Evolutionary conservation across 2,329 filamentous ascomycete species (phyloP).

Genomic region (Diaporthe sp.): DNA sequence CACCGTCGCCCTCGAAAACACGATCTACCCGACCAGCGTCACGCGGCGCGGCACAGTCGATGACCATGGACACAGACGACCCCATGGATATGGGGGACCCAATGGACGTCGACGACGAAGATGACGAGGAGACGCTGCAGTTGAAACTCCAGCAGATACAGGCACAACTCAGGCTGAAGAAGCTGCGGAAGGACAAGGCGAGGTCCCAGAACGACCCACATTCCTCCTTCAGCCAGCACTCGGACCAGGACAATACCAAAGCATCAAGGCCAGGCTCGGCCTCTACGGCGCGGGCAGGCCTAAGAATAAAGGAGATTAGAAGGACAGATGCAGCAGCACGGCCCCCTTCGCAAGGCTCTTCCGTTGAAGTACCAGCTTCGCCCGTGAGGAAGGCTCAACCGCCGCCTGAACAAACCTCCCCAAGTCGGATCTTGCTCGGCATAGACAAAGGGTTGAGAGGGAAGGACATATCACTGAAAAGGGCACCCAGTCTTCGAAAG

Average conservation of each 20-base stretch:
- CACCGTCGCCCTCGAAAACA: slow-evolving; percentile 74
- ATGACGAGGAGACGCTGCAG: slow-evolving; percentile 91
- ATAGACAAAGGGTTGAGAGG: slow-evolving; percentile 90
- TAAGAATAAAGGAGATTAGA: slow-evolving; percentile 40
- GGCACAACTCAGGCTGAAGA: slow-evolving; percentile 88
- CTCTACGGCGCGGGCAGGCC: slow-evolving; percentile 27
- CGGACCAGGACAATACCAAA: slow-evolving; percentile 44
- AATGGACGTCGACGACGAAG: slow-evolving; percentile 65
- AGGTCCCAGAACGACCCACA: slow-evolving; percentile 29
- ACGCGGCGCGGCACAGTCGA: slow-evolving; percentile 43
- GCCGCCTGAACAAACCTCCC: slow-evolving; percentile 74
- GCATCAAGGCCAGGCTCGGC: slow-evolving; percentile 36
- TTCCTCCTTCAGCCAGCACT: slow-evolving; percentile 40
- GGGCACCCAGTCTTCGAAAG: slow-evolving; percentile 69
- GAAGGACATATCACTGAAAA: slow-evolving; percentile 86
- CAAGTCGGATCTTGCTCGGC: slow-evolving; percentile 83
- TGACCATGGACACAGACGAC: slow-evolving; percentile 39
- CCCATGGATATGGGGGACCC: slow-evolving; percentile 38
- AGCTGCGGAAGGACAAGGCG: slow-evolving; percentile 77
- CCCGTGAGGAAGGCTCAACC: slow-evolving; percentile 74
- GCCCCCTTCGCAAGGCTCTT: slow-evolving; percentile 40
- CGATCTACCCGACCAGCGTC: slow-evolving; percentile 51
- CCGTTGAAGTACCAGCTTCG: slow-evolving; percentile 81
- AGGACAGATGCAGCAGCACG: slow-evolving; percentile 33
- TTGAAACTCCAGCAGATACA: slow-evolving; percentile 91